Evolutionary conservation across 495 filamentous ascomycete species (phyloP).

Genomic region (Penicillium coprophilum): DNA sequence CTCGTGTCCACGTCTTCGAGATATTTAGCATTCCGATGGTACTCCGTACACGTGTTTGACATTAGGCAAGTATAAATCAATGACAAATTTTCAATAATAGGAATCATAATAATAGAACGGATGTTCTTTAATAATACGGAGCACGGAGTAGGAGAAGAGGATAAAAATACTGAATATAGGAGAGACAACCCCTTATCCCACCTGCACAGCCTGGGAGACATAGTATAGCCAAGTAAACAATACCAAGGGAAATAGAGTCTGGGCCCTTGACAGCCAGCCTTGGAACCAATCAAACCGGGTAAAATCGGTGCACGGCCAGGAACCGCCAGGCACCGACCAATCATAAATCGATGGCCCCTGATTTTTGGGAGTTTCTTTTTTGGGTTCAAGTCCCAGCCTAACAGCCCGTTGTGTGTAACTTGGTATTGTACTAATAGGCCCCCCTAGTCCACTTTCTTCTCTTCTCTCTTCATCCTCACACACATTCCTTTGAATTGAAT

Average conservation of each 20-base stretch:
- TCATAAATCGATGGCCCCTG: constrained; percentile 13
- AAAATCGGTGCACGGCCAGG: constrained; percentile 7
- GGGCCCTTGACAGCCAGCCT: constrained; percentile 1
- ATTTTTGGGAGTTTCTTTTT: constrained; percentile 1
- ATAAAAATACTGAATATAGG: neutral
- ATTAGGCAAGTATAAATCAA: neutral
- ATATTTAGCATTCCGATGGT: constrained; percentile 16
- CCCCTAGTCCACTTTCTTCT: constrained; percentile 24
- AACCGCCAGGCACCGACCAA: constrained; percentile 17
- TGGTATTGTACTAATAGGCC: constrained; percentile 8
- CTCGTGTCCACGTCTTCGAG: neutral
- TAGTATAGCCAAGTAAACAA: constrained; percentile 11
- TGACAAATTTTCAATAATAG: no score
- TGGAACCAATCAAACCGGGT: constrained; percentile 12
- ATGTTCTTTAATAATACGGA: neutral
- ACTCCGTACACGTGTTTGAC: constrained; percentile 22
- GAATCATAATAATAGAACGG: neutral
- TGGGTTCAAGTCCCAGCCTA: constrained; percentile 1
- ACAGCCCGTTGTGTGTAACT: constrained; percentile 7
- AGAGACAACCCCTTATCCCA: constrained; percentile 1
- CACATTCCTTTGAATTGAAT: constrained; percentile 30
- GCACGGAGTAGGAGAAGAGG: neutral
- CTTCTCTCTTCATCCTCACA: constrained; percentile 18
- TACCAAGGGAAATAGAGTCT: constrained; percentile 2
- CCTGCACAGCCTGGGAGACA: constrained; percentile 2